phyloP scores from a whole-genome alignment of 148 eudicot genomes.

The Rhododendron vialii region DNA sequence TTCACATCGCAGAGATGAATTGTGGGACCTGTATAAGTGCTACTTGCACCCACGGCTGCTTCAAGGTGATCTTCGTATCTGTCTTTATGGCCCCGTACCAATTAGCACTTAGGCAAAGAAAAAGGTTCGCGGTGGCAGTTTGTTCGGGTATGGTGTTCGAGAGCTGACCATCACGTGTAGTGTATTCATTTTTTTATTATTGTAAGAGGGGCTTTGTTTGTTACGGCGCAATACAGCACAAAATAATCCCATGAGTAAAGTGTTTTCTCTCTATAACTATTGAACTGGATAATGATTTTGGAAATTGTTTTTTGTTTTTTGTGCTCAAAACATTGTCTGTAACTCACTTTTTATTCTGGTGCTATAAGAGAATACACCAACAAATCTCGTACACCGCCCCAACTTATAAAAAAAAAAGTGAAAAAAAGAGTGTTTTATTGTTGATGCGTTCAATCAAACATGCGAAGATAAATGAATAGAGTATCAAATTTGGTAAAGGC shows the following conservation, averaged over 20 bases:
- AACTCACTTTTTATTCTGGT: background rate
- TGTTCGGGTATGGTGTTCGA: background rate
- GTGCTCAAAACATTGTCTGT: background rate
- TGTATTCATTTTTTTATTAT: background rate
- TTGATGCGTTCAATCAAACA: background rate
- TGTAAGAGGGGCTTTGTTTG: background rate
- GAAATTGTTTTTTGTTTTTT: background rate
- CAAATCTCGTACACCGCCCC: background rate
- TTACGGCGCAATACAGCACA: background rate
- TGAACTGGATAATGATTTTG: background rate
- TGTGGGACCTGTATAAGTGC: constrained; percentile 75
- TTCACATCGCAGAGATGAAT: constrained; percentile 57
- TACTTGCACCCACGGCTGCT: constrained; percentile 60
- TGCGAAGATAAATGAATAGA: no score
- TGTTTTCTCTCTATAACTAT: background rate
- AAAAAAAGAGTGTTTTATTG: background rate
- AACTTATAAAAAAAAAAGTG: no score
- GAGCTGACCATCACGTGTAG: background rate
- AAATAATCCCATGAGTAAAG: background rate
- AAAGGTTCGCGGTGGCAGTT: background rate
- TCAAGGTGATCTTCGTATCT: constrained; percentile 57
- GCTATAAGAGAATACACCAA: background rate
- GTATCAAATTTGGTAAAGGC: no score
- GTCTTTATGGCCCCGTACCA: constrained; percentile 57
- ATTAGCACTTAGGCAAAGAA: constrained; percentile 19